A percentile compares a stretch with the other conserved stretches of the same genome.
These are phyloP conservation scores for Trichoderma cornu-damae DNA, from an alignment of 2,329 filamentous ascomycete genomes.

Conservation along the genomic window DNA sequence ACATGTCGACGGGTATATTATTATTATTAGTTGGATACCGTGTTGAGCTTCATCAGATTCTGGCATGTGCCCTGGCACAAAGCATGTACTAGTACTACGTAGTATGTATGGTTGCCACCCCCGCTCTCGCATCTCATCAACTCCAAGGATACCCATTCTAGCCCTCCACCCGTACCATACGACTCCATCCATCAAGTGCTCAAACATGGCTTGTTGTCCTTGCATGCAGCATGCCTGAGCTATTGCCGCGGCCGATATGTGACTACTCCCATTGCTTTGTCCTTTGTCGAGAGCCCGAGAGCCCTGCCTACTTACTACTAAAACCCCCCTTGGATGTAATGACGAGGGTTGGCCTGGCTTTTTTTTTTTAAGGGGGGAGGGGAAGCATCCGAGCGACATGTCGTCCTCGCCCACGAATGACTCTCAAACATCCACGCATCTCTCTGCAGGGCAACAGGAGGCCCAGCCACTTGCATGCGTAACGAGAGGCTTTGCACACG, in stretches of 20 bases:
- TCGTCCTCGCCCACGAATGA: neutral
- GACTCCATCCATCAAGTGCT: neutral
- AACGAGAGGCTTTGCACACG: neutral
- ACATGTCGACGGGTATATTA: too few species aligned
- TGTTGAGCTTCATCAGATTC: too few species aligned
- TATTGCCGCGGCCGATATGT: constrained; percentile 8
- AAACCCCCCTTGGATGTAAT: neutral
- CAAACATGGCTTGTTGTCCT: neutral
- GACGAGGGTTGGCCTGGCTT: neutral
- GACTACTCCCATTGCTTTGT: neutral
- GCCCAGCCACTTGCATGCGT: neutral
- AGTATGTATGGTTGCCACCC: too few species aligned
- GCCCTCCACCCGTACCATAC: neutral
- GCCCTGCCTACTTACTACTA: neutral
- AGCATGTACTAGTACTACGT: too few species aligned
- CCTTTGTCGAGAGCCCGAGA: too few species aligned
- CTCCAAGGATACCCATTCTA: constrained; percentile 2
- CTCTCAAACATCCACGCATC: neutral
- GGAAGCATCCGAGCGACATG: constrained; percentile 12
- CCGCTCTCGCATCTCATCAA: neutral
- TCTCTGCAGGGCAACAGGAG: neutral
- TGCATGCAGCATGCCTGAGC: constrained; percentile 9
- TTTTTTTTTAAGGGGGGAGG: neutral
- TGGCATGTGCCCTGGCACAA: too few species aligned
- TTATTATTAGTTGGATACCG: too few species aligned